Evolutionary conservation across 2,329 filamentous ascomycete species (phyloP).

Genomic region (Arthrinium phaeospermum): DNA sequence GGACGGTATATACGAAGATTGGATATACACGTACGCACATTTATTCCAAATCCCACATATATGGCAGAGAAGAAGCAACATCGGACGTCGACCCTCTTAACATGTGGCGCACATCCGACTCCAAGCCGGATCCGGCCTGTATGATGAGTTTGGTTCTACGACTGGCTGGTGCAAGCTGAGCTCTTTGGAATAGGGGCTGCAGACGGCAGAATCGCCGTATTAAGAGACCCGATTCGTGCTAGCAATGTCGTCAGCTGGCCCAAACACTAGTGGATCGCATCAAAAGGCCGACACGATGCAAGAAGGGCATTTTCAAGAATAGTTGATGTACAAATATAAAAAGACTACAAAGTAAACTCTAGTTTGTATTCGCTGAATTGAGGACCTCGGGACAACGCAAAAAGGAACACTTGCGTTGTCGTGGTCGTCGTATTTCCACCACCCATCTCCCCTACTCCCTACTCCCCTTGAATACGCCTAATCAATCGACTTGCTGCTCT

Average conservation of each 20-base stretch:
- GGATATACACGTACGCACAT: too few relatives aligned
- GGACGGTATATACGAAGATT: too few relatives aligned
- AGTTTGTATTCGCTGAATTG: conserved; percentile 19
- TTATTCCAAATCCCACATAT: too few relatives aligned
- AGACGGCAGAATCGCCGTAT: not conserved
- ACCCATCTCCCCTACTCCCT: not conserved
- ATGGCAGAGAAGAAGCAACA: too few relatives aligned
- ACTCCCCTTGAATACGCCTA: not conserved
- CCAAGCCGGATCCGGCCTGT: too few relatives aligned
- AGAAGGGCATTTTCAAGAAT: not conserved
- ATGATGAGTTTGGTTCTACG: too few relatives aligned
- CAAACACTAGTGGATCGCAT: not conserved
- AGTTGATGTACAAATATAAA: conserved; percentile 14
- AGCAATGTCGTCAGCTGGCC: not conserved
- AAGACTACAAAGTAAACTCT: conserved; percentile 18
- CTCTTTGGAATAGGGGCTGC: not conserved
- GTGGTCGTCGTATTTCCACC: not conserved
- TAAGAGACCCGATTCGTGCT: not conserved
- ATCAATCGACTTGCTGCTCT: not conserved
- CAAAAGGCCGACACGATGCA: not conserved
- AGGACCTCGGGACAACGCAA: conserved; percentile 9
- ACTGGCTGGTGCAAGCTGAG: too few relatives aligned
- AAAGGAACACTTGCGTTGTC: not conserved
- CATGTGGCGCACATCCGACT: too few relatives aligned
- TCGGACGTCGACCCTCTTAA: too few relatives aligned